A percentile compares a stretch with the other conserved stretches of the same genome.
These are phyloP conservation scores for Lipomyces orientalis DNA, from an alignment of 805 yeast genomes.

Conservation along the genomic window DNA sequence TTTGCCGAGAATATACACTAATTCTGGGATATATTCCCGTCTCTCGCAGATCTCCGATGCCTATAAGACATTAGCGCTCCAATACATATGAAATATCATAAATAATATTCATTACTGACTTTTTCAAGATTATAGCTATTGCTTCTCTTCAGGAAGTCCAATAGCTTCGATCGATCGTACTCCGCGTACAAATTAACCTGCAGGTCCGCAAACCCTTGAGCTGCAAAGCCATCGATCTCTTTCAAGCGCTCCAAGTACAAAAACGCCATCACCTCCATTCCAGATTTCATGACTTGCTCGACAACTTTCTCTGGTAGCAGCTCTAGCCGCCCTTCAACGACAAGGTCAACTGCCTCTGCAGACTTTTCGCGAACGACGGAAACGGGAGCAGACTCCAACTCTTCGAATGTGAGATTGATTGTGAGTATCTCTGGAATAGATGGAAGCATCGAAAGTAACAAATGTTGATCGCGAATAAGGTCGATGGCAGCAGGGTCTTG, in stretches of 20 bases:
- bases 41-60: conserved; percentile 73
- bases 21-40: conserved; percentile 63
- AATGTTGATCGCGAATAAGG: conserved; percentile 66
- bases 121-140: conserved; percentile 66
- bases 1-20: conserved; percentile 80
- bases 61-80: conserved; percentile 4
- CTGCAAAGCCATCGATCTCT: conserved; percentile 59
- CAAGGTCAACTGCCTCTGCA: conserved; percentile 54
- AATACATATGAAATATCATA: not conserved
- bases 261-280: conserved; percentile 57
- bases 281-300: conserved; percentile 40
- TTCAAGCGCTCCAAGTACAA: conserved; percentile 69
- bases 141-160: conserved; percentile 63
- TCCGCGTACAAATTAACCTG: conserved; percentile 68
- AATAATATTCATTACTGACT: conserved; percentile 3
- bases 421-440: conserved; percentile 47
- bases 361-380: conserved; percentile 51
- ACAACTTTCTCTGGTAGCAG: conserved; percentile 61
- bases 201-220: conserved; percentile 66
- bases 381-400: conserved; percentile 51
- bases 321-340: conserved; percentile 71
- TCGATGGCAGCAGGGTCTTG: conserved; percentile 61
- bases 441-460: conserved; percentile 44
- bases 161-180: conserved; percentile 59
- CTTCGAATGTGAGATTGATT: conserved; percentile 46